Base-by-base conservation (phyloP, 208 protist genomes). In the Trypanosoma cruzi region DNA sequence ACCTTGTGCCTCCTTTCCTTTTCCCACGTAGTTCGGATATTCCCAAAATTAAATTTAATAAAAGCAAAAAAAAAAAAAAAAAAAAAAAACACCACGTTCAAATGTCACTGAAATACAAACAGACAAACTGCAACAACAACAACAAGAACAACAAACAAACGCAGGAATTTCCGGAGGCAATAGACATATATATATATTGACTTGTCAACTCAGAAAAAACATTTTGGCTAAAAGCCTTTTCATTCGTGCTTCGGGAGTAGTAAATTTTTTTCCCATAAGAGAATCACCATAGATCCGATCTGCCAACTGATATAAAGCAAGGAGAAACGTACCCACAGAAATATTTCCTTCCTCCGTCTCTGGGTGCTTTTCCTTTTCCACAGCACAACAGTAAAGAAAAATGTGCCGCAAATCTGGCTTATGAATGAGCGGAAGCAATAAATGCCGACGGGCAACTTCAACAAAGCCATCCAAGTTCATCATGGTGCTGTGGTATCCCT, bases 181-280 rank as follows among this genome's bases (percentile, higher is more conserved):
- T n/a, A n/a, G n/a, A n/a, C n/a, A n/a, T n/a, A n/a, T n/a, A n/a
- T n/a, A n/a, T 44, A 2, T 20, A 44, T 20, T 44, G 11, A 16
- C 40, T 2, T 32, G 14, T 53, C 60, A 71, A 49, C 42, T 72
- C 7, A 92, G 60, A 13, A 92, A 37, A 64, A 85, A 88, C 84
- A 90, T 90, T 64, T 86, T 89, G 2, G 84, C 65, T 13, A 92
- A 65, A 20, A 92, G 79, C 64, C 88, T 89, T 37, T 70, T 60
- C n/a, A 86, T 52, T 31, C 83, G 77, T 1, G 81, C 50, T 24
- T 66, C 71, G 11, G 79, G 71, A 18, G 77, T 88, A 0, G 83
- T 68, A 70, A 83, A 90, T 55, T 73, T 84, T 29, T 72, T 65
- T 29, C 40, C 73, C 56, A 88, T 71, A 16, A 64, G 24, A 14